These are phyloP conservation scores for Aspergillus luchuensis DNA, from an alignment of 2,329 filamentous ascomycete species.

Conservation along the genomic window DNA sequence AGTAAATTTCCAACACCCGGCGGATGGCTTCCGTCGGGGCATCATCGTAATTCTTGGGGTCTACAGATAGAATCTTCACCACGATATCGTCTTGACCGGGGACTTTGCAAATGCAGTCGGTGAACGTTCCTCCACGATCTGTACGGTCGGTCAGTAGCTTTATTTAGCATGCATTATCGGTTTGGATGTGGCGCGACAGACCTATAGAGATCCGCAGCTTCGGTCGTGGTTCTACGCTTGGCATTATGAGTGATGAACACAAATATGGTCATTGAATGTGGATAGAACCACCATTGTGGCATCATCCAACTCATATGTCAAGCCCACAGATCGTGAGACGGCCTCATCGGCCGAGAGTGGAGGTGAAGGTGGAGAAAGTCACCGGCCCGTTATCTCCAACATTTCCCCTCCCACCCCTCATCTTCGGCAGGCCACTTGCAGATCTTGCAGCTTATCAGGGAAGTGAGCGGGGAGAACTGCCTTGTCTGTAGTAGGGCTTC, in stretches of 20 bases:
- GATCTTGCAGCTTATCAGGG: neutral
- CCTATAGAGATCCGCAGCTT: neutral
- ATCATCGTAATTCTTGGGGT: conserved; percentile 83
- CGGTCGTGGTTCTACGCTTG: neutral
- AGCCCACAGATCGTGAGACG: neutral
- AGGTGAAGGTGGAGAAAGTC: neutral
- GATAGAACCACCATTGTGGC: neutral
- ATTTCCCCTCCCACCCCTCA: neutral
- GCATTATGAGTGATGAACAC: neutral
- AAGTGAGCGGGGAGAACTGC: neutral
- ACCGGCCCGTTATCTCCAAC: neutral
- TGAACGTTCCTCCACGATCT: conserved; percentile 45
- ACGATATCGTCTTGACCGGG: conserved; percentile 58
- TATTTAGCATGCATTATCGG: neutral
- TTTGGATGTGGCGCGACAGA: neutral
- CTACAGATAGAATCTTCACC: conserved; percentile 82
- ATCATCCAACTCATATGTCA: neutral
- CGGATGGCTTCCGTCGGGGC: conserved; percentile 48
- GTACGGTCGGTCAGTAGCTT: neutral
- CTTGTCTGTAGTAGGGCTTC: neutral
- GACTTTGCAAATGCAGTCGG: conserved; percentile 15
- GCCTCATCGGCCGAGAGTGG: neutral
- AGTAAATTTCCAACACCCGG: conserved; percentile 13
- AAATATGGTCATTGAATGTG: neutral
- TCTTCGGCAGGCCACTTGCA: neutral